Percentiles rank a stretch among this genome's conserved stretches.
Evolutionary conservation across 345 rosid species (phyloP).

Genomic region (Aquilaria sinensis): DNA sequence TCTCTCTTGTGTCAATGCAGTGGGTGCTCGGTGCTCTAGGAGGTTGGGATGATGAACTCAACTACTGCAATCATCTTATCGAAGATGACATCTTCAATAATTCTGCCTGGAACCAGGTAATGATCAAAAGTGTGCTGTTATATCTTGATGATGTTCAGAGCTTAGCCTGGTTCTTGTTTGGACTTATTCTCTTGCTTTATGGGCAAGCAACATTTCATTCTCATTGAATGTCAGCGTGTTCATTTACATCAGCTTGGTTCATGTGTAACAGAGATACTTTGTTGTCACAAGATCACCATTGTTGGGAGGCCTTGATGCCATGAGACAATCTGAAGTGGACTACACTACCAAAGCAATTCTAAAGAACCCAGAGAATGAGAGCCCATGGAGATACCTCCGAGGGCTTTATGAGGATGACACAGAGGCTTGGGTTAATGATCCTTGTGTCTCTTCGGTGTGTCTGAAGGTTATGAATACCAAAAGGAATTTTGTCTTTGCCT

Average conservation of each 20-base stretch:
- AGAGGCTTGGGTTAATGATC: constrained; percentile 46
- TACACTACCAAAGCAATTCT: constrained; percentile 58
- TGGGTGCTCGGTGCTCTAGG: constrained; percentile 80
- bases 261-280: constrained; percentile 59
- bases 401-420: constrained; percentile 66
- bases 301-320: constrained; percentile 59
- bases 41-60: constrained; percentile 91
- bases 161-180: background rate
- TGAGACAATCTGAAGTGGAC: constrained; percentile 72
- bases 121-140: background rate
- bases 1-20: constrained; percentile 29
- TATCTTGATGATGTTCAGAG: background rate
- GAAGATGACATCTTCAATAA: constrained; percentile 80
- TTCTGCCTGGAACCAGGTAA: constrained; percentile 98
- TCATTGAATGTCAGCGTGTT: background rate
- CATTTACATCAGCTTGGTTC: constrained; percentile 5
- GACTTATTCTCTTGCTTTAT: background rate
- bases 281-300: constrained; percentile 61
- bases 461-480: constrained; percentile 44
- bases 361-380: constrained; percentile 62
- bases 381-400: constrained; percentile 84
- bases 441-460: constrained; percentile 54
- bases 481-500: constrained; percentile 47
- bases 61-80: constrained; percentile 65
- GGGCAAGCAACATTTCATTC: background rate